Evolutionary conservation across 2,329 filamentous ascomycete species (phyloP).

Genomic region (Xylariomycetidae sp.): DNA sequence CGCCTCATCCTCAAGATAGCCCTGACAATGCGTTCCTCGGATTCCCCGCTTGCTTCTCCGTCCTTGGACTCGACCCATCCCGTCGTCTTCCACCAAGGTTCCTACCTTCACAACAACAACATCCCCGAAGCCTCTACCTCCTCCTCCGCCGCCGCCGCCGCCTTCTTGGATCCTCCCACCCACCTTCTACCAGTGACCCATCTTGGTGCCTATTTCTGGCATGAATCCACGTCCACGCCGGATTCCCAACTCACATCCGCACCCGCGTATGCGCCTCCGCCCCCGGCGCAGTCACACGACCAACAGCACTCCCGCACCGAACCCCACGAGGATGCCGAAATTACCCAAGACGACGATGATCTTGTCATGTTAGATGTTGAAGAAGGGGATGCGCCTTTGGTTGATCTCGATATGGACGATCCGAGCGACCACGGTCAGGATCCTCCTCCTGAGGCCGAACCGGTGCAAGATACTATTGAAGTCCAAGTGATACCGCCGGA

Average conservation of each 20-base stretch:
- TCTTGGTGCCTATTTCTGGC: neutral
- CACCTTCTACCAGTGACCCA: too few species aligned
- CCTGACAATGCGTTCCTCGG: constrained; percentile 12
- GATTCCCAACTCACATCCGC: too few species aligned
- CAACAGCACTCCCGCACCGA: constrained; percentile 3
- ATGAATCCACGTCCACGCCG: too few species aligned
- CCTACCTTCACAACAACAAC: constrained; percentile 10
- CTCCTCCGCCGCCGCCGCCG: neutral
- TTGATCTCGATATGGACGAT: constrained; percentile 16
- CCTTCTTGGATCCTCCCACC: neutral
- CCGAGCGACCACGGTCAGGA: constrained; percentile 6
- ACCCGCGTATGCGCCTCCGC: neutral
- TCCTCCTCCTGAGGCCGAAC: constrained; percentile 2
- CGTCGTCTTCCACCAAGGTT: constrained; percentile 18
- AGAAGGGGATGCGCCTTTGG: constrained; percentile 21
- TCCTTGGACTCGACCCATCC: constrained; percentile 16
- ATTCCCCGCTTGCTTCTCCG: constrained; percentile 18
- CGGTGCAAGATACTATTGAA: neutral
- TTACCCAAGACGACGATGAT: constrained; percentile 10
- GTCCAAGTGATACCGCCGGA: too few species aligned
- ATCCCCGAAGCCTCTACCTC: constrained; percentile 11
- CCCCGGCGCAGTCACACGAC: constrained; percentile 3
- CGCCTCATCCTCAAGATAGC: neutral
- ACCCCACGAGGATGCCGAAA: constrained; percentile 3
- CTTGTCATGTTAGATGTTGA: constrained; percentile 20